phyloP scores from a whole-genome alignment of 305 asterid species.

The Plantago lanceolata region DNA sequence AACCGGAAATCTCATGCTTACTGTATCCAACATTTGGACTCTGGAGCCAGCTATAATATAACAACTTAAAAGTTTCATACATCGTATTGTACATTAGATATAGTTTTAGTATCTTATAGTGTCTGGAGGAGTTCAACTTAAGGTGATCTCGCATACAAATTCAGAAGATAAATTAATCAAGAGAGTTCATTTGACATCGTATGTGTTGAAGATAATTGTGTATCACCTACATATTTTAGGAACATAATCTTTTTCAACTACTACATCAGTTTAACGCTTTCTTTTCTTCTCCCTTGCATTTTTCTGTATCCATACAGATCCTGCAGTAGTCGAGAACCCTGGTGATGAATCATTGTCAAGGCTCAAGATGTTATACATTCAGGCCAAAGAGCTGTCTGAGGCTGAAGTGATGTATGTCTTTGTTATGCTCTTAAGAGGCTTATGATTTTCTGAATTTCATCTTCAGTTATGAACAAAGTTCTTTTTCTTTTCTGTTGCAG shows the following conservation, averaged over 20 bases:
- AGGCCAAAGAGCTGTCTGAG: conserved; percentile 89
- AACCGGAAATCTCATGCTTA: not conserved
- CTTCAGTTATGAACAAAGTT: not conserved
- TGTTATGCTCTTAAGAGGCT: conserved; percentile 8
- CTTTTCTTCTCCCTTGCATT: not conserved
- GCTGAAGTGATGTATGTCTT: conserved; percentile 56
- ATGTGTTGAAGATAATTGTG: not conserved
- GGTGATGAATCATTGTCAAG: conserved; percentile 67
- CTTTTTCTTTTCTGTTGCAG: conserved; percentile 42
- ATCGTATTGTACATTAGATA: not conserved
- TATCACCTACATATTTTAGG: not conserved
- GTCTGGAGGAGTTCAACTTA: not conserved
- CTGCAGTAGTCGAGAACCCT: conserved; percentile 84
- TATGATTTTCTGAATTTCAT: conserved; percentile 7
- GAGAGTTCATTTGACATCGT: not conserved
- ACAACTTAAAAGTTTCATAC: not conserved
- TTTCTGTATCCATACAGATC: conserved; percentile 48
- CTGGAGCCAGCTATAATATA: no score
- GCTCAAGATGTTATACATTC: conserved; percentile 68
- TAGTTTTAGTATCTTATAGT: not conserved
- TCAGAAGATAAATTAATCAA: no score
- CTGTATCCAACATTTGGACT: not conserved
- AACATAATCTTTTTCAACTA: not conserved
- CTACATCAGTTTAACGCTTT: not conserved
- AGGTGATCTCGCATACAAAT: not conserved